A percentile compares a stretch with the other conserved stretches of the same genome.
Conservation (phyloP, 441 rosid species). For the Pelargonium cotyledonis region DNA sequence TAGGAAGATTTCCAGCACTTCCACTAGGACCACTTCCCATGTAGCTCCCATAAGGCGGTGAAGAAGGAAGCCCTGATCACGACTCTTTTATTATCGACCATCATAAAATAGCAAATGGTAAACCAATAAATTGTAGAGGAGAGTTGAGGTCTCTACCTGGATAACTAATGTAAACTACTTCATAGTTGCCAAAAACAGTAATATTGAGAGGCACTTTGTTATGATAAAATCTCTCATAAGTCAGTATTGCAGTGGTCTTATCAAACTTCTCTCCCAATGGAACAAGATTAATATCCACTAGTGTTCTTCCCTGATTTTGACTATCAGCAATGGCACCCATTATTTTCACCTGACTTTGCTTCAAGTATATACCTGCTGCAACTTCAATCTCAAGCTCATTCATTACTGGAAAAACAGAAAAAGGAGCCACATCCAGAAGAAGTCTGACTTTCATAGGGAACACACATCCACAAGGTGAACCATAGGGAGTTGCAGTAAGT, state of each 20-base stretch:
- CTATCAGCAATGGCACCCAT: constrained; percentile 95
- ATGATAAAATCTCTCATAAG: constrained; percentile 64
- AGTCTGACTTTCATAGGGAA: constrained; percentile 90
- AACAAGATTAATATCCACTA: constrained; percentile 81
- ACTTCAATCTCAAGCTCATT: constrained; percentile 86
- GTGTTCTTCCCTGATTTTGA: constrained; percentile 76
- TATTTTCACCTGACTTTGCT: constrained; percentile 92
- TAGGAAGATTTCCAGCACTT: constrained; percentile 61
- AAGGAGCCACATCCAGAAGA: constrained; percentile 73
- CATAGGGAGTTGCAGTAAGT: constrained; percentile 73
- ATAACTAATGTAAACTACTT: constrained; percentile 58
- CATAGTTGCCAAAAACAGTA: constrained; percentile 76
- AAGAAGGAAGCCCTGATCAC: constrained; percentile 67
- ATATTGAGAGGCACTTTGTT: constrained; percentile 65
- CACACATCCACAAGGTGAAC: constrained; percentile 96
- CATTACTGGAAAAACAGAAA: constrained; percentile 78
- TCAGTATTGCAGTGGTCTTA: constrained; percentile 83
- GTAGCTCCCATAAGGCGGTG: constrained; percentile 51
- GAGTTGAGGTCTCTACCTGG: constrained; percentile 52
- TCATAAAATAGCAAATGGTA: constrained; percentile 8
- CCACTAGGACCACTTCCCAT: constrained; percentile 58
- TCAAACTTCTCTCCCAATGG: constrained; percentile 97
- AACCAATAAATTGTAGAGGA: constrained; percentile 15
- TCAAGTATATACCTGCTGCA: constrained; percentile 81
- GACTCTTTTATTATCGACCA: constrained; percentile 21